A percentile compares a stretch with the other conserved stretches of the same genome.
Conservation (phyloP, 129 eudicot species). For the Pseudognaphalium luteoalbum region DNA sequence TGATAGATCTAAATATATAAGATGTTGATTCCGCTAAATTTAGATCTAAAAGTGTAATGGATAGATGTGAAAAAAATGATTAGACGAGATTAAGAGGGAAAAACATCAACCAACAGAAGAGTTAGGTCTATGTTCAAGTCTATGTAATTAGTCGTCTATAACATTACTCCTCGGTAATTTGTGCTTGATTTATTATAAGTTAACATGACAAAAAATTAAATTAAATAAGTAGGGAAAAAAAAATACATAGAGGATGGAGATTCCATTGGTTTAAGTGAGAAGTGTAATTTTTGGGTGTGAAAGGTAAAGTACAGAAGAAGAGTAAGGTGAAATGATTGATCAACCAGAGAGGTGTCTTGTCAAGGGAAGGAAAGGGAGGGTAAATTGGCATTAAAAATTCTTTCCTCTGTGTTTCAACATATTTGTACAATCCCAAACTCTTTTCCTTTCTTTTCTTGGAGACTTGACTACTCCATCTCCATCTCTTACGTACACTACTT, state of each 20-base stretch:
- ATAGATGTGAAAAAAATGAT: no score
- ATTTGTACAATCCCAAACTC: slow-evolving; percentile 26
- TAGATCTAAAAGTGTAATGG: no score
- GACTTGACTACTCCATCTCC: slow-evolving; percentile 33
- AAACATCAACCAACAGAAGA: no score
- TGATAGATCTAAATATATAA: no score
- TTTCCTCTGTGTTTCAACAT: slow-evolving; percentile 37
- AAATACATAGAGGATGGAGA: background rate
- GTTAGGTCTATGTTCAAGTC: no score
- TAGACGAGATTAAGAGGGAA: no score
- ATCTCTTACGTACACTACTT: background rate
- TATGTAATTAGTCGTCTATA: no score
- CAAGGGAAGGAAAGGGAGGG: background rate
- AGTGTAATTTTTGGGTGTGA: background rate
- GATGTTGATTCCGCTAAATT: no score
- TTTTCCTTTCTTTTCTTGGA: slow-evolving; percentile 37
- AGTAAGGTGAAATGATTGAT: slow-evolving; percentile 36
- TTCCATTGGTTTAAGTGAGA: slow-evolving; percentile 9
- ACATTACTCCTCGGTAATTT: no score
- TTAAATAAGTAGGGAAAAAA: no score
- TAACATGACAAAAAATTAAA: no score
- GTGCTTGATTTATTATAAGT: no score
- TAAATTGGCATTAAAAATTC: slow-evolving; percentile 29
- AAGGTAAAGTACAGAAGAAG: slow-evolving; percentile 20
- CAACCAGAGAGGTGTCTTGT: slow-evolving; percentile 38